A percentile compares a stretch with the other conserved stretches of the same genome.
These are phyloP conservation scores for Sporothrix mexicana DNA, from an alignment of 2,329 filamentous ascomycete species.

Conservation along the genomic window DNA sequence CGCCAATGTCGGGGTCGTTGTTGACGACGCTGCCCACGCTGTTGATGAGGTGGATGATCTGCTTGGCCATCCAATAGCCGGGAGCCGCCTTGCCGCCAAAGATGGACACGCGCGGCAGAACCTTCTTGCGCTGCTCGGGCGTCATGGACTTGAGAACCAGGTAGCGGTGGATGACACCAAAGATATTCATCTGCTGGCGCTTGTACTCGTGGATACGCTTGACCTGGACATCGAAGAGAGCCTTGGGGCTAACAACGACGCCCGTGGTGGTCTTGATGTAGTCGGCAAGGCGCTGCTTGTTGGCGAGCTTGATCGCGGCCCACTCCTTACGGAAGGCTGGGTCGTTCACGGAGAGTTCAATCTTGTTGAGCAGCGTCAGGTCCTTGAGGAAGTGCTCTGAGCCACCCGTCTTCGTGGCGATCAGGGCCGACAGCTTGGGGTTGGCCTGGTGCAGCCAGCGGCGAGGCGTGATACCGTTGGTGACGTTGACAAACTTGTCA, in stretches of 20 bases:
- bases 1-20: constrained; percentile 87
- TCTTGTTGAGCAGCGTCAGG: constrained; percentile 80
- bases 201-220: constrained; percentile 99
- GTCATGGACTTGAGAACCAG: constrained; percentile 85
- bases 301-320: constrained; percentile 94
- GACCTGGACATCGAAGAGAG: constrained; percentile 95
- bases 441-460: constrained; percentile 98
- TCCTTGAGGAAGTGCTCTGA: constrained; percentile 83
- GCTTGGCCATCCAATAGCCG: constrained; percentile 99
- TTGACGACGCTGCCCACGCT: constrained; percentile 89
- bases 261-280: constrained; percentile 85
- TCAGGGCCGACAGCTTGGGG: constrained; percentile 86
- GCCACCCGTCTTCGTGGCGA: constrained; percentile 85
- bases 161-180: constrained; percentile 95
- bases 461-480: constrained; percentile 94
- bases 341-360: constrained; percentile 85
- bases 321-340: constrained; percentile 91
- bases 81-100: constrained; percentile 98
- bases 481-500: constrained; percentile 98
- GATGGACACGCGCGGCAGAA: constrained; percentile 86
- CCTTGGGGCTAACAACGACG: constrained; percentile 81
- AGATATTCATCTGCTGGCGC: constrained; percentile 98
- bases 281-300: constrained; percentile 90
- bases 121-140: constrained; percentile 83
- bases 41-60: constrained; percentile 96